Base-by-base conservation (phyloP, 2,329 filamentous ascomycete genomes). In the Sarocladiaceae sp. region DNA sequence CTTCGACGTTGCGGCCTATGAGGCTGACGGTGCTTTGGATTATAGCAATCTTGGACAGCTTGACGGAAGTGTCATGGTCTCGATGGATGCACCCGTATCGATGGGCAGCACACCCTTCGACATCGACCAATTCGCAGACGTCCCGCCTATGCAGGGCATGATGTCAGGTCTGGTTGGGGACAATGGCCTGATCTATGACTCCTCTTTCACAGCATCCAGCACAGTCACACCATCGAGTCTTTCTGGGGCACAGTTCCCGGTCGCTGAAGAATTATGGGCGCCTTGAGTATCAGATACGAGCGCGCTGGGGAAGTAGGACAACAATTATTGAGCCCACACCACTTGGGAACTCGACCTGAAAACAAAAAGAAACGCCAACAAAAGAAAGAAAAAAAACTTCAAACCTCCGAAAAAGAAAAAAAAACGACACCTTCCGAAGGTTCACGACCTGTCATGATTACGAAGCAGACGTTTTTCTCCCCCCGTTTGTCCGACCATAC, bases 251-350 rank as follows among this genome's bases (percentile, higher is more conserved):
- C 37, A 27, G 12, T 15, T 29, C n/a, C 15, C 24, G 16, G 6
- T 27, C 19, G 37, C 23, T 18, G 20, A 41, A 12, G n/a, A 24
- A 16, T 4, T 12, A 10, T 29, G 20, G 20, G 19, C n/a, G n/a
- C n/a, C n/a, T n/a, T n/a, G n/a, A n/a, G n/a, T n/a, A n/a, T n/a
- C n/a, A n/a, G n/a, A n/a, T n/a, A n/a, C n/a, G n/a, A n/a, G n/a
- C n/a, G n/a, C n/a, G n/a, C n/a, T n/a, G n/a, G n/a, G n/a, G n/a
- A n/a, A n/a, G n/a, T n/a, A n/a, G n/a, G n/a, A n/a, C n/a, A n/a
- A n/a, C n/a, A n/a, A n/a, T n/a, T n/a, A n/a, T n/a, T n/a, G n/a
- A 29, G 23, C 21, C 37, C 37, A 41, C 37, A 41, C 37, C 37
- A 41, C 24, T 27, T 6, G 29, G n/a, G 24, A 41, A 39, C 20